These are phyloP conservation scores for Colletotrichum sp. DNA, from an alignment of 2,329 filamentous ascomycete species.

Conservation along the genomic window DNA sequence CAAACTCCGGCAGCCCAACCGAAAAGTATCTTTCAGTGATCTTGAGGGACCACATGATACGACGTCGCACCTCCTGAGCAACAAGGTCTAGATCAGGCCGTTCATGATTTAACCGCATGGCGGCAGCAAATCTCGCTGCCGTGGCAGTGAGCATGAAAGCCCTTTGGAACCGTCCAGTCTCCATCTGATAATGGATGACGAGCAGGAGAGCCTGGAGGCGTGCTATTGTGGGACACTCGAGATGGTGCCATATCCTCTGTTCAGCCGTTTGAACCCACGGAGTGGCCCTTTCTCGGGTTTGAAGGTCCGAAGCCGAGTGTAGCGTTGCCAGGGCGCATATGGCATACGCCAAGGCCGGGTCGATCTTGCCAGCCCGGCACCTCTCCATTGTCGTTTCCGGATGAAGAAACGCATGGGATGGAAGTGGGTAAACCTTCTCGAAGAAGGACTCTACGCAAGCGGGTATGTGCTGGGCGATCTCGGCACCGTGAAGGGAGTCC, in stretches of 20 bases:
- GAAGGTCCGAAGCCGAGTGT: constrained; percentile 27
- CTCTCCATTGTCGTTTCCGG: constrained; percentile 34
- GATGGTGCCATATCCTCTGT: constrained; percentile 32
- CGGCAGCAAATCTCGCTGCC: constrained; percentile 39
- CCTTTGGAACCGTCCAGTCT: constrained; percentile 46
- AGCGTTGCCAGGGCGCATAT: constrained; percentile 36
- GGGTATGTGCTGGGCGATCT: constrained; percentile 22
- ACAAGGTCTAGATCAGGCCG: constrained; percentile 34
- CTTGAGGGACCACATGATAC: constrained; percentile 45
- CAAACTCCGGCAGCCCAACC: constrained; percentile 44
- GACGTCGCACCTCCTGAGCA: constrained; percentile 41
- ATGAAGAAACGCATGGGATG: constrained; percentile 39
- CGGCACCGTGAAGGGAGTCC: neutral
- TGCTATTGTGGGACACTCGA: constrained; percentile 30
- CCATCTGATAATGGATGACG: constrained; percentile 49
- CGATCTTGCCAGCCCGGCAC: constrained; percentile 31
- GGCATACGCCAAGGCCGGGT: constrained; percentile 33
- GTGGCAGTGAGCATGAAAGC: constrained; percentile 43
- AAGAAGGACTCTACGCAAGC: constrained; percentile 28
- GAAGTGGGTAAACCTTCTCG: constrained; percentile 26
- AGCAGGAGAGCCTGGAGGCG: constrained; percentile 46
- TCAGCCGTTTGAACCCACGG: constrained; percentile 35
- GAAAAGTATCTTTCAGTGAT: constrained; percentile 45
- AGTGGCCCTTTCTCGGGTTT: constrained; percentile 23
- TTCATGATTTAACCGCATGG: constrained; percentile 45